Evolutionary conservation across 2,329 filamentous ascomycete genomes (phyloP).

Genomic region (Verticillium nonalfalfae): DNA sequence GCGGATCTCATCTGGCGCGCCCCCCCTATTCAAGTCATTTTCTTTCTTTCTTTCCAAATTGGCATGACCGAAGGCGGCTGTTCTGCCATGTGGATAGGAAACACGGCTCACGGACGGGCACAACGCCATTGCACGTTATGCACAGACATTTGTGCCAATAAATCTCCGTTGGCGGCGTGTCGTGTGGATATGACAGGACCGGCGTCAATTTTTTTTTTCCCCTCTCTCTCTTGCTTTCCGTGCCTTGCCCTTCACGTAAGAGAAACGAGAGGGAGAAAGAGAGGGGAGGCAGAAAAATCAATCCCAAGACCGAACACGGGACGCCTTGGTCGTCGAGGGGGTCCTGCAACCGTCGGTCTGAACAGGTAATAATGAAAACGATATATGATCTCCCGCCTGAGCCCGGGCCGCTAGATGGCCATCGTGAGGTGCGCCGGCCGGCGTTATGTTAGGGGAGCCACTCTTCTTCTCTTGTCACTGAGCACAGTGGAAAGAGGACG

Average conservation of each 20-base stretch:
- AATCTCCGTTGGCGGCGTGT: not conserved
- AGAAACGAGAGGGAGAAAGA: not conserved
- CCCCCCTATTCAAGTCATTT: not conserved
- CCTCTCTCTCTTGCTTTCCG: not conserved
- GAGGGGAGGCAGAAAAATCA: too few species aligned
- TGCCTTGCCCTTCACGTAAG: not conserved
- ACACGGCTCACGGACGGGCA: not conserved
- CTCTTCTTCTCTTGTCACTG: not conserved
- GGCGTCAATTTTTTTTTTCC: not conserved
- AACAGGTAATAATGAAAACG: not conserved
- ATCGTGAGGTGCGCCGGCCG: not conserved
- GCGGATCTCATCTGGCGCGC: not conserved
- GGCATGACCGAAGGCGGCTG: not conserved
- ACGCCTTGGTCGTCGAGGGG: not conserved
- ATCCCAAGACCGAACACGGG: too few species aligned
- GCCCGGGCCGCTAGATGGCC: not conserved
- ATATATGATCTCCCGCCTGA: not conserved
- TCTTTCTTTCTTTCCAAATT: not conserved
- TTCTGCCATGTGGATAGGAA: not conserved
- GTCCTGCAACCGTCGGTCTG: not conserved
- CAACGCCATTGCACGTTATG: not conserved
- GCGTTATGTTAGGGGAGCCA: not conserved
- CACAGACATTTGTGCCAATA: not conserved
- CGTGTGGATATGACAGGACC: not conserved
- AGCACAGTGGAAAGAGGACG: not conserved